Evolutionary conservation across 2,329 filamentous ascomycete genomes (phyloP).

Genomic region (Alternaria rosae): DNA sequence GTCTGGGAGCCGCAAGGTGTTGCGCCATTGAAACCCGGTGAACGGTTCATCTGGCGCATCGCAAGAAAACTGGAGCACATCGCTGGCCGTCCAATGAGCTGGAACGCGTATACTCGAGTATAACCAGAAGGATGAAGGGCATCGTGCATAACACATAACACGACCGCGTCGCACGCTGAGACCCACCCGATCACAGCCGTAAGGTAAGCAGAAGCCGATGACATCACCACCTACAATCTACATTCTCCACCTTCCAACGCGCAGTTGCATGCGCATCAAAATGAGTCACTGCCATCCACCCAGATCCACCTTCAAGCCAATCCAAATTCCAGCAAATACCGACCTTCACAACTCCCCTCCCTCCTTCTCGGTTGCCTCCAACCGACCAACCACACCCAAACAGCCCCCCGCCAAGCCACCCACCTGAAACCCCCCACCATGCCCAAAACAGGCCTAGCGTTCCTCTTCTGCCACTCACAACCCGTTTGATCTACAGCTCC

Average conservation of each 20-base stretch:
- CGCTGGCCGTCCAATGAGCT: not conserved
- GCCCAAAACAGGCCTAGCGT: slow-evolving; percentile 1
- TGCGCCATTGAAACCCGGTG: not conserved
- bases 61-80: not conserved
- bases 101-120: not conserved
- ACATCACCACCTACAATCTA: not conserved
- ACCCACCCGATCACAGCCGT: not conserved
- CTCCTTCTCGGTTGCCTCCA: not conserved
- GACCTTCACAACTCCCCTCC: not conserved
- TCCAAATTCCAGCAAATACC: not conserved
- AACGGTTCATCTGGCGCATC: not conserved
- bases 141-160: not conserved
- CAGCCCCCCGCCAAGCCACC: slow-evolving; percentile 9
- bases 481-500: slow-evolving; percentile 17
- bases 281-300: not conserved
- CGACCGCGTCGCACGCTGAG: not conserved
- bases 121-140: not conserved
- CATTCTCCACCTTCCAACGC: not conserved
- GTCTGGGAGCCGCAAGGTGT: not conserved
- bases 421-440: slow-evolving; percentile 12
- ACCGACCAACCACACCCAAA: slow-evolving; percentile 11
- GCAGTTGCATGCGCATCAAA: not conserved
- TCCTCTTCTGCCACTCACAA: not conserved
- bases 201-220: not conserved
- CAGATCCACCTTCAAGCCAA: not conserved